Evolutionary conservation across 2,329 filamentous ascomycete genomes (phyloP), one percentile per base, ranked within the genome.

Genomic region (Colletotrichum sp.): DNA sequence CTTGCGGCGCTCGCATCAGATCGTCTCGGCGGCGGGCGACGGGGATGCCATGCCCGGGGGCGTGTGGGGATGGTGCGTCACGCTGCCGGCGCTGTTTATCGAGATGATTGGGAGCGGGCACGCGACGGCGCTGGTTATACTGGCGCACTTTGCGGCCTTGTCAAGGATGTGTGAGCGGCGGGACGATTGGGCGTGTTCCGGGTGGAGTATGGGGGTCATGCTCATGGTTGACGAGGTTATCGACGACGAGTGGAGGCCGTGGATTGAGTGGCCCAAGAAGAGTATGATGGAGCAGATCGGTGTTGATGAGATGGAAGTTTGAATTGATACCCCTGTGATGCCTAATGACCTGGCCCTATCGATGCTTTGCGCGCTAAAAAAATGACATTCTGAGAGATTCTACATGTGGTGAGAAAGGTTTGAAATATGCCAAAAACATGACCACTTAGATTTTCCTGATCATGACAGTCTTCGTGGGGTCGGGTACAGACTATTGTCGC

Each of bases 61-160:
- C 3, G 59, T 71, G 3, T 80, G 79, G 79, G 67, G 63, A 3
- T 80, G 79, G 79, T 64, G 64, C 6, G 34, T 74, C 3, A 74
- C 72, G 13, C 55, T 80, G 59, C 74, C 77, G 13, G 36, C 67
- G n/a, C 26, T 74, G 24, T 80, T 79, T 49, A 62, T 80, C 10
- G 77, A 79, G 18, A 71, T 79, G 76, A 57, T 79, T 18, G 63
- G 30, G n/a, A 66, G 30, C 63, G 65, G 65, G 7, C 72, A 78
- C 44, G 70, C 73, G 7, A 72, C 77, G 9, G 78, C 79, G 21
- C 77, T 80, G 44, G 75, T 78, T 39, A 77, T 79, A 7, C 62
- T 79, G 60, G 79, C 78, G 39, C 79, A 80, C 68, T 79, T 72
- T 34, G 68, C 77, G 13, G 79, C 78, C 3, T 18, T 79, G 63